Base-by-base conservation (phyloP, 2,329 filamentous ascomycete genomes). In the Alternaria gansuensis region DNA sequence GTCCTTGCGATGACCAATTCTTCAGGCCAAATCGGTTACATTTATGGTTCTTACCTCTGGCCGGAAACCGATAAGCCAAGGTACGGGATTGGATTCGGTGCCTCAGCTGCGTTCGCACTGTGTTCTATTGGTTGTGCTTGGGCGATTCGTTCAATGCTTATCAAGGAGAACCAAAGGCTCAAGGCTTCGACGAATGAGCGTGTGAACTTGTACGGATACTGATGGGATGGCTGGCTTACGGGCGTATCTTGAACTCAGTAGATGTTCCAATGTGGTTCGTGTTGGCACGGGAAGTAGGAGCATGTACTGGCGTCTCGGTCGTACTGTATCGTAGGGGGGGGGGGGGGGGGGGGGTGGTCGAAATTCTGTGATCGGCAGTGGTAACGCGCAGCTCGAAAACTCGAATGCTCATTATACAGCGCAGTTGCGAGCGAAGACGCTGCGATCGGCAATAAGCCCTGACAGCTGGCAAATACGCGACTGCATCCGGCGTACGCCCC, bases 1-100 rank as follows among this genome's bases (percentile, higher is more conserved):
- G 71, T 72, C 0, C 61, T 73, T n/a, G 71, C 70, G 0, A 70
- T 73, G 67, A 73, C 70, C 1, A 73, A 73, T 26, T 63, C 67
- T 0, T 68, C 62, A 17, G 71, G 71, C 0, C 71, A 73, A 29
- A 69, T 73, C 3, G 71, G 71, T 1, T 73, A 73, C 48, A 71
- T 73, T 9, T 73, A 73, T 17, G 71, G 71, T 2, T 67, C 70
- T 0, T 71, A 73, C 39, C 51, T 72, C 28, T 72, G 69, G 68
- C 70, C 71, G 4, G 60, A 70, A 7, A 57, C 55, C 9, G 71
- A 73, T 33, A 55, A 60, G 11, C 70, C 71, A 2, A 53, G 71
- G 1, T 74, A 67, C 37, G 70, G 63, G 3, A 72, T 73, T 33
- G 71, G 71, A 1, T 73, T 73, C 23, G 71, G 71, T 7, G 70